Conservation (phyloP, 176 grass and related monocot species). For the Oryza meridionalis region DNA sequence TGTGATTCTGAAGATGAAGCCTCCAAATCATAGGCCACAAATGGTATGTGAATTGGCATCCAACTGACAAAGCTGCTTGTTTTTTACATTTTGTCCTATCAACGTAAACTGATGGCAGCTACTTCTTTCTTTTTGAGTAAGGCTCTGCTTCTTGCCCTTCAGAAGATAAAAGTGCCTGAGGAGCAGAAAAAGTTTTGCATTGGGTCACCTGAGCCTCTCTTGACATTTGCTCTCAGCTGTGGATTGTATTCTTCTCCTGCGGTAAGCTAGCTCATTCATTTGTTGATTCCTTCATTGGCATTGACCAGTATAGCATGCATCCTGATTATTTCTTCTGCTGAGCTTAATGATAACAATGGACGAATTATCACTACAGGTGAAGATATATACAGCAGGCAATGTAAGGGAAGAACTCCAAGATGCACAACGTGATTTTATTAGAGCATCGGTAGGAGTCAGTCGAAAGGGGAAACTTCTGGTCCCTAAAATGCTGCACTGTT, state of each 20-base stretch:
- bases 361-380: conserved; percentile 57
- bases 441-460: conserved; percentile 85
- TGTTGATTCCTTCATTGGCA: neutral
- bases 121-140: conserved; percentile 39
- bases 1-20: conserved; percentile 90
- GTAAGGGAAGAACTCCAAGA: conserved; percentile 89
- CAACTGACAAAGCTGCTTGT: neutral
- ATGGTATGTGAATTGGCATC: conserved; percentile 60
- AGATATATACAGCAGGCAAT: conserved; percentile 77
- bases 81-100: neutral
- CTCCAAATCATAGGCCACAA: conserved; percentile 81
- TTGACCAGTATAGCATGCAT: neutral
- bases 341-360: neutral
- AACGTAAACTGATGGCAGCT: conserved; percentile 23
- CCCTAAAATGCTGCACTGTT: conserved; percentile 88
- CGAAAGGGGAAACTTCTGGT: conserved; percentile 87
- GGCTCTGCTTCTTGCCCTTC: conserved; percentile 89
- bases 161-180: conserved; percentile 85
- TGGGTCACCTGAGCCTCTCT: conserved; percentile 65
- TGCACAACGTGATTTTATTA: conserved; percentile 75
- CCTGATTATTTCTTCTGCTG: neutral
- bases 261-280: conserved; percentile 39
- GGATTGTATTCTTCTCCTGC: conserved; percentile 89
- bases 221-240: conserved; percentile 86
- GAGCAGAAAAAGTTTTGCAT: conserved; percentile 85